Evolutionary conservation across 2,329 filamentous ascomycete genomes (phyloP), one percentile per base, ranked within the genome.

Genomic region (Talaromyces sp.): DNA sequence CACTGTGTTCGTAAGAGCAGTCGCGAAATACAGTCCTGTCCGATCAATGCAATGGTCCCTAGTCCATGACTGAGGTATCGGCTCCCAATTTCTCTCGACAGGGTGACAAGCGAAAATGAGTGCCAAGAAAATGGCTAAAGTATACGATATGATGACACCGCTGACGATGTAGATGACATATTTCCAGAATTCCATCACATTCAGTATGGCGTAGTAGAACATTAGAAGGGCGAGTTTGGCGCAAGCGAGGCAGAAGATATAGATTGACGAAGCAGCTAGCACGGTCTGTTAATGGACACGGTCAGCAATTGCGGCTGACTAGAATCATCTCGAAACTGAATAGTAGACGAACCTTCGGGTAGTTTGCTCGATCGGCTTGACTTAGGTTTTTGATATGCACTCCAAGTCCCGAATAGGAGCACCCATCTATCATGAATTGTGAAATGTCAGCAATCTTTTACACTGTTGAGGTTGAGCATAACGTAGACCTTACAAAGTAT

Each of bases 31-130:
- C 1, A 72, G 31, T 6, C 60, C 66, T 1, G 56, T 50, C 33
- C 64, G 64, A 47, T 67, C 56, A 11, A 72, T 65, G 35, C 70
- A 72, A 8, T 66, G 68, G 0, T 70, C 70, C 33, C 9, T 33
- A 52, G 50, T 8, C 43, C 43, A 37, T 69, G 14, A 58, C 33
- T 33, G 10, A 45, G n/a, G 14, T 19, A n/a, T 54, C 3, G 22
- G 22, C n/a, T 63, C 62, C 71, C 70, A 73, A n/a, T 56, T 65
- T 60, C 68, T 69, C n/a, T 64, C 62, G 3, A 73, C 57, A 5
- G 70, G 71, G 14, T 35, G 52, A 37, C 70, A 72, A 1, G 70
- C 70, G 50, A 73, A 72, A 1, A 73, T 70, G 31, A 65, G 19
- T 13, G 52, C 41, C 14, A 63, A 27, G 24, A 63, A 16, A 9